phyloP scores from a whole-genome alignment of 495 filamentous ascomycete species.

The Penicillium canescens region DNA sequence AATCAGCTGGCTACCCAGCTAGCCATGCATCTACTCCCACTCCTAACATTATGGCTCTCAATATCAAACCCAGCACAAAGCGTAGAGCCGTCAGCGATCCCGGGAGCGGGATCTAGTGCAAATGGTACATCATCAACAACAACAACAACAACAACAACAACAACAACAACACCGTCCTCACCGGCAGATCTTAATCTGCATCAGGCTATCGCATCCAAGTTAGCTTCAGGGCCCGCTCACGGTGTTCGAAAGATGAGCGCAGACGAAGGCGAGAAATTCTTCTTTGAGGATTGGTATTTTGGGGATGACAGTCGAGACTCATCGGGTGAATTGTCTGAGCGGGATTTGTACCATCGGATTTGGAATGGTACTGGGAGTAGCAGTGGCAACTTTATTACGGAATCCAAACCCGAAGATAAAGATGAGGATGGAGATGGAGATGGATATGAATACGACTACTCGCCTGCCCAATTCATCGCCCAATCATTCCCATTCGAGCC shows the following conservation, averaged over 20 bases:
- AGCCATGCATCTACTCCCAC: too few species aligned
- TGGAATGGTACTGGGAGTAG: not conserved
- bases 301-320: constrained; percentile 12
- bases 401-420: too few species aligned
- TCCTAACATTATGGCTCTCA: not conserved
- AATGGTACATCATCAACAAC: not conserved
- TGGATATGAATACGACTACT: not conserved
- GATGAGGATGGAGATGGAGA: not conserved
- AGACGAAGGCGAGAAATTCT: constrained; percentile 86
- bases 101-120: not conserved
- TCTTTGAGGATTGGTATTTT: constrained; percentile 62
- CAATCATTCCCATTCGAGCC: constrained; percentile 37
- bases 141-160: not conserved
- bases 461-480: constrained; percentile 14
- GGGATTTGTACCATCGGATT: not conserved
- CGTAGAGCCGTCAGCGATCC: not conserved
- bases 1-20: too few species aligned
- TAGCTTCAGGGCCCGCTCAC: constrained; percentile 18
- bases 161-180: too few species aligned
- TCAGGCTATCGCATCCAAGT: constrained; percentile 22
- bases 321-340: constrained; percentile 8
- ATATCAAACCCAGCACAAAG: not conserved
- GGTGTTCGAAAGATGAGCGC: constrained; percentile 74
- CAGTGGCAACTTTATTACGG: not conserved
- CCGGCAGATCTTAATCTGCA: constrained; percentile 10